Conservation (phyloP, 169 alveolate species). For the Blepharisma undulans region DNA sequence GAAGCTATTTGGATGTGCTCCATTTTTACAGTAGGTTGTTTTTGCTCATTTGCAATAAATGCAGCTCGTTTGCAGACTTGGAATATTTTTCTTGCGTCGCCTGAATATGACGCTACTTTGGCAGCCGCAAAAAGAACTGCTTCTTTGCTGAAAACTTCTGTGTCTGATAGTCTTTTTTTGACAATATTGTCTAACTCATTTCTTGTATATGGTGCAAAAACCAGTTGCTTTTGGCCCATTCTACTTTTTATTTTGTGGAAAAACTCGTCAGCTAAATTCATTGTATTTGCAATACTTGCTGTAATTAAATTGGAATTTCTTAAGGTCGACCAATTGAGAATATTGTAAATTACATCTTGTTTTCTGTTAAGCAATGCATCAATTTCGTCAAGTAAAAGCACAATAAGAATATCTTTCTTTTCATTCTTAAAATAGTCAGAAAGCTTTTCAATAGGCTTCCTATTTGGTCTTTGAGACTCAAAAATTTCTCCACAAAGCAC, state of each 20-base stretch:
- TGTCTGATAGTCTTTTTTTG: conserved; percentile 36
- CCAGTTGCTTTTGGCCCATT: conserved; percentile 59
- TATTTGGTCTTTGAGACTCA: background rate
- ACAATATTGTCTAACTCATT: conserved; percentile 52
- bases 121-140: conserved; percentile 46
- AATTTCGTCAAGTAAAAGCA: conserved; percentile 59
- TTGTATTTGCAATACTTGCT: conserved; percentile 61
- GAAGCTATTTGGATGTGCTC: conserved; percentile 21
- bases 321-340: conserved; percentile 62
- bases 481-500: conserved; percentile 42
- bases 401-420: background rate
- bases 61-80: conserved; percentile 47
- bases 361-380: conserved; percentile 64
- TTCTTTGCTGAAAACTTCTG: conserved; percentile 31
- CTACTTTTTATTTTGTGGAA: conserved; percentile 49
- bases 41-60: background rate
- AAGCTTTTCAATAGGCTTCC: background rate
- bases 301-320: conserved; percentile 48
- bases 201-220: conserved; percentile 56
- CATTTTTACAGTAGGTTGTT: background rate
- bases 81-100: conserved; percentile 59
- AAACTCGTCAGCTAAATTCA: conserved; percentile 63
- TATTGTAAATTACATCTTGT: conserved; percentile 54
- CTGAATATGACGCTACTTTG: conserved; percentile 57
- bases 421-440: conserved; percentile 4